Conservation (phyloP, 352 stramenopile species). For the Phytophthora ohioensis region DNA sequence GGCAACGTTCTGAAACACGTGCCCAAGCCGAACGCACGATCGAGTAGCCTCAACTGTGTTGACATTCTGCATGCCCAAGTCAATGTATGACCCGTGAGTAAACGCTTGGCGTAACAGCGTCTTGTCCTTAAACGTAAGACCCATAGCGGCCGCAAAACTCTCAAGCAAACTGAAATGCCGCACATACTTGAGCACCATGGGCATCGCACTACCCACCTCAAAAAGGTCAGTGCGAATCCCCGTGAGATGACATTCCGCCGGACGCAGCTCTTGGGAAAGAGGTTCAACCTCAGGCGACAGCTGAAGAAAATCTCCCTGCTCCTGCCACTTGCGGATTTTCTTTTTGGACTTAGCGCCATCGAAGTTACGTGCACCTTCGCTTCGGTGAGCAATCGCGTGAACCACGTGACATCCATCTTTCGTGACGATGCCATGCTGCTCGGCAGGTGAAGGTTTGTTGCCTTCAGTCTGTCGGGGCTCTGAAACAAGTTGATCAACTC, state of each 20-base stretch:
- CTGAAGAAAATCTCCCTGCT: conserved; percentile 65
- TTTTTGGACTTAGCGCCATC: conserved; percentile 77
- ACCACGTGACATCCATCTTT: conserved; percentile 45
- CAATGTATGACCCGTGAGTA: conserved; percentile 86
- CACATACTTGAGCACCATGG: conserved; percentile 88
- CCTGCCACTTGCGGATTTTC: conserved; percentile 71
- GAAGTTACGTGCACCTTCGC: conserved; percentile 63
- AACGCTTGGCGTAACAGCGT: conserved; percentile 84
- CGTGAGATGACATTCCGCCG: conserved; percentile 71
- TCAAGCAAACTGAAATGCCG: conserved; percentile 75
- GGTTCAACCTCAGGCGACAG: conserved; percentile 70
- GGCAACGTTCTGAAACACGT: conserved; percentile 74
- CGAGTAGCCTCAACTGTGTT: conserved; percentile 82
- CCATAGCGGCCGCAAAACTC: conserved; percentile 73
- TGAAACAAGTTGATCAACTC: conserved; percentile 64
- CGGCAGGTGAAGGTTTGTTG: conserved; percentile 2
- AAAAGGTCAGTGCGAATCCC: conserved; percentile 84
- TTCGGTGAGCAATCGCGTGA: conserved; percentile 52
- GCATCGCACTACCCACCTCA: conserved; percentile 84
- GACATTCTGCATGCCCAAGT: conserved; percentile 86
- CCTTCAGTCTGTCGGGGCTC: conserved; percentile 26
- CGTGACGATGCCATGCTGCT: conserved; percentile 30
- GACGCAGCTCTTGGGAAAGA: conserved; percentile 50
- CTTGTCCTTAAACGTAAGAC: conserved; percentile 76
- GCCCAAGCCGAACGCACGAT: conserved; percentile 76